A percentile compares a stretch with the other conserved stretches of the same genome.
Conservation (phyloP, 1,284 basidiomycete genomes). For the Ganoderma lingzhi region DNA sequence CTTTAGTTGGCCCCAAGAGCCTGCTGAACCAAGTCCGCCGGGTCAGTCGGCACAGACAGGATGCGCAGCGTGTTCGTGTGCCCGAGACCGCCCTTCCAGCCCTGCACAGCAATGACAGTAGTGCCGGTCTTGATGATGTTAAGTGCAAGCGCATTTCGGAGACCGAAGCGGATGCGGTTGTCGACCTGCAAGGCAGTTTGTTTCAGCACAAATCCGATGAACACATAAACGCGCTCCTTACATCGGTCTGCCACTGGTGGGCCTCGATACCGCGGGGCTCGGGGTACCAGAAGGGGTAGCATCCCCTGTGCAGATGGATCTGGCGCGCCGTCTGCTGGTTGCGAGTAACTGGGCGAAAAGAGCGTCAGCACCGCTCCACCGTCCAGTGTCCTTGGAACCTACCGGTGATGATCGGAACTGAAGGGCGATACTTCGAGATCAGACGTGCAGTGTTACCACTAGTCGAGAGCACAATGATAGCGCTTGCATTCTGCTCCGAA, state of each 20-base stretch:
- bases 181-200: slow-evolving; percentile 62
- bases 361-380: slow-evolving; percentile 15
- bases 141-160: slow-evolving; percentile 87
- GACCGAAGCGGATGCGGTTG: slow-evolving; percentile 91
- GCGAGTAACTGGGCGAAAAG: slow-evolving; percentile 78
- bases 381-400: slow-evolving; percentile 6
- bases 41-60: slow-evolving; percentile 85
- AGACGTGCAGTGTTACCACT: slow-evolving; percentile 97
- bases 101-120: slow-evolving; percentile 95
- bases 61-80: slow-evolving; percentile 90
- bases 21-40: slow-evolving; percentile 84
- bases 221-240: slow-evolving; percentile 48
- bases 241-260: slow-evolving; percentile 98
- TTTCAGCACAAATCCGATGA: slow-evolving; percentile 34
- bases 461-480: slow-evolving; percentile 96
- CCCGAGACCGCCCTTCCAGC: slow-evolving; percentile 98
- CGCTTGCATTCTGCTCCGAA: slow-evolving; percentile 92
- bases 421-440: slow-evolving; percentile 96
- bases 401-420: slow-evolving; percentile 93
- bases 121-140: slow-evolving; percentile 92
- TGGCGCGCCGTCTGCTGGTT: slow-evolving; percentile 96
- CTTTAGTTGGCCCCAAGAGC: slow-evolving; percentile 53
- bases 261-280: slow-evolving; percentile 89
- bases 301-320: slow-evolving; percentile 96
- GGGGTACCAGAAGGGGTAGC: slow-evolving; percentile 97